phyloP scores from a whole-genome alignment of 805 yeast genomes.

The Sungouiozyma ichnusensis region DNA sequence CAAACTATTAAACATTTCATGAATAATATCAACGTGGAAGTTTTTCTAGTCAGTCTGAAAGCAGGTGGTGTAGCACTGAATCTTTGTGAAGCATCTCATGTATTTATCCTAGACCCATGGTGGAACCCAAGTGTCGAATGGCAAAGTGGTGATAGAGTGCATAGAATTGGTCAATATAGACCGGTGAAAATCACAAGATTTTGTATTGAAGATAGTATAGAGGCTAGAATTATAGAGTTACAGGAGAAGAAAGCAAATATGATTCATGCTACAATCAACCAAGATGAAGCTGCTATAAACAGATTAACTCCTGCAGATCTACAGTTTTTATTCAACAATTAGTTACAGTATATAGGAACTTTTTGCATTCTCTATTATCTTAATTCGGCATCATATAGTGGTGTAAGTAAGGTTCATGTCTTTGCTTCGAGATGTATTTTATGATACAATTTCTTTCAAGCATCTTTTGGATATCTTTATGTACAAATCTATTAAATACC shows the following conservation, averaged over 20 bases:
- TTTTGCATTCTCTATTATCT: not conserved
- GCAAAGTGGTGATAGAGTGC: conserved; percentile 97
- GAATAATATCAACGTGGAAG: conserved; percentile 88
- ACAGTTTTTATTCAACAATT: conserved; percentile 87
- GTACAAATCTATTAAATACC: not conserved
- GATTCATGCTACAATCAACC: conserved; percentile 94
- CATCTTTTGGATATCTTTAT: not conserved
- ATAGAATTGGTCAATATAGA: conserved; percentile 90
- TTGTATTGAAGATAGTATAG: conserved; percentile 94
- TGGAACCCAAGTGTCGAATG: conserved; percentile 99
- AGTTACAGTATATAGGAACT: conserved; percentile 6
- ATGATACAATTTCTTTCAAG: no score
- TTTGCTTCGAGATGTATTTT: no score
- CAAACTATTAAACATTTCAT: conserved; percentile 82
- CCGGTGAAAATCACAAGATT: conserved; percentile 89
- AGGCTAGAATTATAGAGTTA: conserved; percentile 86
- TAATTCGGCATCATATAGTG: not conserved
- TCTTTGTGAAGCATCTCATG: conserved; percentile 94
- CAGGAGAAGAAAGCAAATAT: conserved; percentile 97
- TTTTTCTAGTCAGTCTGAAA: conserved; percentile 84
- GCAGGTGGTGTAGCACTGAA: conserved; percentile 99
- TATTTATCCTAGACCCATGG: conserved; percentile 95
- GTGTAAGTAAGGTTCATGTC: not conserved
- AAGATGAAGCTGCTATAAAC: conserved; percentile 83
- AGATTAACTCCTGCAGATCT: conserved; percentile 86